Conservation (phyloP, 2,329 filamentous ascomycete species). For the Diaporthe longicolla region DNA sequence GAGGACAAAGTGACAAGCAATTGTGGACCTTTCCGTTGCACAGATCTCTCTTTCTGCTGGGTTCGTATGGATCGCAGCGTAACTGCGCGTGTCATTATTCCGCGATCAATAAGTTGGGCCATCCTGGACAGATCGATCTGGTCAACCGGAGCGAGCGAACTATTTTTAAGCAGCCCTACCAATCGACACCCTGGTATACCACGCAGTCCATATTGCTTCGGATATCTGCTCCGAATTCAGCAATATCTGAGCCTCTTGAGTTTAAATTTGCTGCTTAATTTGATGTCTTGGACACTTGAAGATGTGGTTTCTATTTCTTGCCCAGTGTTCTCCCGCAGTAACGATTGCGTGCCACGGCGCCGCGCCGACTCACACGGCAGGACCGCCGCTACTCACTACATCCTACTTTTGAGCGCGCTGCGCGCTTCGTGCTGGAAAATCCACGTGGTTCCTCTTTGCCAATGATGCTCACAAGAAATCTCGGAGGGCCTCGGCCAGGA, state of each 20-base stretch:
- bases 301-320: background rate
- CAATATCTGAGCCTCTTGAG: conserved; percentile 5
- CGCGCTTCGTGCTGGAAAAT: background rate
- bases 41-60: background rate
- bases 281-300: background rate
- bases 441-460: background rate
- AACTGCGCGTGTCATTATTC: conserved; percentile 13
- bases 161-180: conserved; percentile 16
- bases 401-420: background rate
- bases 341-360: background rate
- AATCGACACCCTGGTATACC: background rate
- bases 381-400: background rate
- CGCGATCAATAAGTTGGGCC: background rate
- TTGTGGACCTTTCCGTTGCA: background rate
- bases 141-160: background rate
- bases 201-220: background rate
- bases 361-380: background rate
- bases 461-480: background rate
- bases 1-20: background rate
- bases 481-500: background rate
- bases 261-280: conserved; percentile 9
- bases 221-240: conserved; percentile 13
- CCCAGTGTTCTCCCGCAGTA: background rate
- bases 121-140: conserved; percentile 27
- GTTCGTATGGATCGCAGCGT: conserved; percentile 7